These are phyloP conservation scores for Pythium brachiatum DNA, from an alignment of 352 stramenopile genomes.

Conservation along the genomic window DNA sequence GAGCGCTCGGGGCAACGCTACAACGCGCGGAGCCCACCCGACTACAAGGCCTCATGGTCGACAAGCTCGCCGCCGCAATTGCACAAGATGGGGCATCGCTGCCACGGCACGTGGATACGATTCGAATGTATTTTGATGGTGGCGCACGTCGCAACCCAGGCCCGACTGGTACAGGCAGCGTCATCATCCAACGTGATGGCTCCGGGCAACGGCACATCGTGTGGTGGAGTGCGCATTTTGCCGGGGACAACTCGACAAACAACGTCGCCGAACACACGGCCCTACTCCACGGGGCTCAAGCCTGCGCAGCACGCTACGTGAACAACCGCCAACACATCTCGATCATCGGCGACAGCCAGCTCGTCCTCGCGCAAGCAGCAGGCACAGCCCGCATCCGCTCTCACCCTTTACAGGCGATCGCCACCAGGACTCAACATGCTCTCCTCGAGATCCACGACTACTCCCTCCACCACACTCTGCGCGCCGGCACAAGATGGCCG, in stretches of 20 bases:
- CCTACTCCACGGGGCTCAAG: neutral
- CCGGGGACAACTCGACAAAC: neutral
- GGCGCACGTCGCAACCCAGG: neutral
- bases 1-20: neutral
- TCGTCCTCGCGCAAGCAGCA: neutral
- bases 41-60: neutral
- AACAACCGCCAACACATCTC: neutral
- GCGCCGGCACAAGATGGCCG: neutral
- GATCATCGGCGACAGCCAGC: slow-evolving; percentile 1
- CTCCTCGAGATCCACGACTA: too few relatives aligned
- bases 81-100: neutral
- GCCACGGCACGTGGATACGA: too few relatives aligned
- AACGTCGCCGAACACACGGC: slow-evolving; percentile 1
- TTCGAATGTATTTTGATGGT: slow-evolving; percentile 8
- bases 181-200: neutral
- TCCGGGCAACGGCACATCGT: neutral
- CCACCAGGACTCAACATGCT: too few relatives aligned
- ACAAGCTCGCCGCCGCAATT: neutral
- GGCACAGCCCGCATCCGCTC: neutral
- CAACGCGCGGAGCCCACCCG: neutral
- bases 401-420: neutral
- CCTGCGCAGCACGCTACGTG: neutral
- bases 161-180: neutral
- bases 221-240: neutral
- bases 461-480: neutral